These are phyloP conservation scores for Hypsizygus marmoreus DNA, from an alignment of 768 basidiomycete species.

Conservation along the genomic window DNA sequence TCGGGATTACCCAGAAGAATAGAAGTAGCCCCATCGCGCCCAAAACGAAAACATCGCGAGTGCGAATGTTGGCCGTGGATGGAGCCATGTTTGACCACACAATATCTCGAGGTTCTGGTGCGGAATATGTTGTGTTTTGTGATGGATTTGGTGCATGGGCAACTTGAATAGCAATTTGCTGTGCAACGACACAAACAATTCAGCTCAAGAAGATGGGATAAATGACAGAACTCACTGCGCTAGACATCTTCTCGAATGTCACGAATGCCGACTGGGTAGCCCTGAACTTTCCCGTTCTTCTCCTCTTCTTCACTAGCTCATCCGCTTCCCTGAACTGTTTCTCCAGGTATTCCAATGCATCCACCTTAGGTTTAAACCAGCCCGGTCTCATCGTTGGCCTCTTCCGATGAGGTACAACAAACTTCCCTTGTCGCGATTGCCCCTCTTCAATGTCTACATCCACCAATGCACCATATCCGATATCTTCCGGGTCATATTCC, in stretches of 20 bases:
- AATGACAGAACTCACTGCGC: conserved; percentile 60
- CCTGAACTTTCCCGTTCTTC: conserved; percentile 73
- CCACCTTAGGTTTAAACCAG: conserved; percentile 78
- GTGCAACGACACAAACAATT: not conserved
- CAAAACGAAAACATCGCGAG: conserved; percentile 74
- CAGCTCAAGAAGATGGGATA: not conserved
- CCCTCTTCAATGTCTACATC: conserved; percentile 58
- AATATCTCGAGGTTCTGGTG: conserved; percentile 95
- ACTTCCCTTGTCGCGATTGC: conserved; percentile 44
- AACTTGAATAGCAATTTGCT: conserved; percentile 89
- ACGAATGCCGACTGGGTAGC: conserved; percentile 89
- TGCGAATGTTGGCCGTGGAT: conserved; percentile 53
- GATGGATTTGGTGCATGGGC: conserved; percentile 73
- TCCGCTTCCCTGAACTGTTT: conserved; percentile 78
- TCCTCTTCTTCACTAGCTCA: conserved; percentile 75
- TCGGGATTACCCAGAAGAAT: conserved; percentile 92
- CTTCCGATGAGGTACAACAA: conserved; percentile 73
- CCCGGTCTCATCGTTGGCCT: conserved; percentile 76
- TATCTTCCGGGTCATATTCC: conserved; percentile 76
- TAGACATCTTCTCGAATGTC: conserved; percentile 95
- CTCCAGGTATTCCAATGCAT: conserved; percentile 89
- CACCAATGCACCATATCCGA: conserved; percentile 43
- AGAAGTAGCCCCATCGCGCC: conserved; percentile 70
- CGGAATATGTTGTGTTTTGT: conserved; percentile 68
- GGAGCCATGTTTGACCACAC: conserved; percentile 91